Percentiles rank a stretch among this genome's conserved stretches.
phyloP scores from a whole-genome alignment of 129 eudicot genomes.

The Lactuca sativa region DNA sequence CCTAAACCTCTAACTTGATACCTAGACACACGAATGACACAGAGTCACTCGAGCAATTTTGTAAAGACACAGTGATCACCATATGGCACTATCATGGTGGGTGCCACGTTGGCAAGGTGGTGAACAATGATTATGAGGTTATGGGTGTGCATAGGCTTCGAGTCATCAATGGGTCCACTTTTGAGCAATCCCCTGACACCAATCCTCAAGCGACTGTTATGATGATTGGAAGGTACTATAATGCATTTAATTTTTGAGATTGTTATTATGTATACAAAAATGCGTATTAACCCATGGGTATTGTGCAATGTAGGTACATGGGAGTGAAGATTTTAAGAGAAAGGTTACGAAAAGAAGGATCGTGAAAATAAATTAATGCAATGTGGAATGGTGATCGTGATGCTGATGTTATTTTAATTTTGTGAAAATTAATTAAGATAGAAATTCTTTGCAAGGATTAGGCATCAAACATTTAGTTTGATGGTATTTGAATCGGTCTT shows the following conservation, averaged over 20 bases:
- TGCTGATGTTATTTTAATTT: conserved; percentile 2
- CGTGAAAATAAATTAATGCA: conserved; percentile 21
- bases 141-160: conserved; percentile 37
- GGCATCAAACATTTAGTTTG: neutral
- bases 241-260: neutral
- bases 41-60: conserved; percentile 28
- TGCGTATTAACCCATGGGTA: neutral
- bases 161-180: conserved; percentile 38
- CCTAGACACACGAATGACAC: conserved; percentile 81
- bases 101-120: conserved; percentile 39
- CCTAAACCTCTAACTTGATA: conserved; percentile 47
- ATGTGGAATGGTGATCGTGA: neutral
- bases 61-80: conserved; percentile 37
- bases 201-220: conserved; percentile 46
- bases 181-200: conserved; percentile 29
- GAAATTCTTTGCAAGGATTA: conserved; percentile 13
- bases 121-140: conserved; percentile 28
- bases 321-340: conserved; percentile 85
- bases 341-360: conserved; percentile 51
- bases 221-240: conserved; percentile 37
- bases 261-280: neutral
- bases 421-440: neutral
- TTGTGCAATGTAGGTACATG: conserved; percentile 65
- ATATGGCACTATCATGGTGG: conserved; percentile 46
- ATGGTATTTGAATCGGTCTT: neutral